A percentile compares a stretch with the other conserved stretches of the same genome.
phyloP scores from a whole-genome alignment of 1,284 basidiomycete genomes.

The Cryptococcus amylolentus region DNA sequence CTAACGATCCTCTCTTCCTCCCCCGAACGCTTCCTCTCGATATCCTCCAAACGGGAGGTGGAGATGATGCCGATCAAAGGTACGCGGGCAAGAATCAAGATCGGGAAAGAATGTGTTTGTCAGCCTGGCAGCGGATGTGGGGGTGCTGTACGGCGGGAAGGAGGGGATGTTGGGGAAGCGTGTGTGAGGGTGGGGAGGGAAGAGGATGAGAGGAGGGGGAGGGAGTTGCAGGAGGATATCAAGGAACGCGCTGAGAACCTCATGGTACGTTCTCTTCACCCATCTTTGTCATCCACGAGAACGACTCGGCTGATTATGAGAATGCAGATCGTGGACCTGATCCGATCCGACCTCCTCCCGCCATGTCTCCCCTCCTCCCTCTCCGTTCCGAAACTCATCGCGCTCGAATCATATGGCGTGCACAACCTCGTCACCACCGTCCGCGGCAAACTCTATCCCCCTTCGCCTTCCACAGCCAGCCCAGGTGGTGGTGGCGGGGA shows the following conservation, averaged over 20 bases:
- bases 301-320: background rate
- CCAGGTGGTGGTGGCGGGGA: constrained; percentile 49
- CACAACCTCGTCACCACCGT: constrained; percentile 97
- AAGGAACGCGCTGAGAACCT: constrained; percentile 97
- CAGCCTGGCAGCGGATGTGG: constrained; percentile 21
- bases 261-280: constrained; percentile 57
- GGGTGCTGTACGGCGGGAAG: constrained; percentile 3
- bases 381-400: constrained; percentile 78
- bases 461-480: too few relatives aligned
- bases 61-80: constrained; percentile 97
- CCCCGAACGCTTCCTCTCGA: constrained; percentile 91
- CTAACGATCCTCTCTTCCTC: constrained; percentile 69
- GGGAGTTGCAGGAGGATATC: constrained; percentile 63
- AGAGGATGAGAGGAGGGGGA: constrained; percentile 46
- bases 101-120: constrained; percentile 41
- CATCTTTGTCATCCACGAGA: background rate
- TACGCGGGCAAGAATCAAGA: constrained; percentile 53
- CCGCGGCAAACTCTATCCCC: constrained; percentile 56
- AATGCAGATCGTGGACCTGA: constrained; percentile 80
- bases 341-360: constrained; percentile 81
- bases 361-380: constrained; percentile 70
- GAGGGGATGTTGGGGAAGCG: constrained; percentile 7
- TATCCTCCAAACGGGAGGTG: constrained; percentile 57
- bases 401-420: constrained; percentile 88
- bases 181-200: constrained; percentile 27